Evolutionary conservation across 1,284 basidiomycete species (phyloP).

Genomic region (Papiliotrema flavescens): DNA sequence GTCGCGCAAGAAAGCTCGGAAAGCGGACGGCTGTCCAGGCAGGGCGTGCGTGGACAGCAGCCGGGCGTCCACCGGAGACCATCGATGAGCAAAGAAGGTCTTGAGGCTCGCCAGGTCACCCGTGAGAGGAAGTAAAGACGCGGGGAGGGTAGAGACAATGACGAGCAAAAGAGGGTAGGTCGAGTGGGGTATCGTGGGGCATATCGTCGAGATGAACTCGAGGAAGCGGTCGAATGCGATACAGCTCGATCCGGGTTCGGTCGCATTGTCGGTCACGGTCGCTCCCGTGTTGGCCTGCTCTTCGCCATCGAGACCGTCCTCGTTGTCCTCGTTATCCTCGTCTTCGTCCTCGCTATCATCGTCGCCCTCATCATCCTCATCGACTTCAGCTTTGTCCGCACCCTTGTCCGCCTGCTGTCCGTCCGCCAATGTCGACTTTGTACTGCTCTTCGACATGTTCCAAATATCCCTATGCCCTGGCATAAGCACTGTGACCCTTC

Average conservation of each 20-base stretch:
- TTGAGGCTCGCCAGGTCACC: constrained; percentile 22
- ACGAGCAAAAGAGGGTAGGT: constrained; percentile 42
- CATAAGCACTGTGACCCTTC: neutral
- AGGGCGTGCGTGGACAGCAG: constrained; percentile 41
- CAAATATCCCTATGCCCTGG: constrained; percentile 64
- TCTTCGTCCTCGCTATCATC: constrained; percentile 13
- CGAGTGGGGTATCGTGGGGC: constrained; percentile 40
- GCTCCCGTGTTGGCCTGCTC: constrained; percentile 10
- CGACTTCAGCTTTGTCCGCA: constrained; percentile 11
- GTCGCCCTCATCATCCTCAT: constrained; percentile 10
- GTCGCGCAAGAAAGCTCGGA: constrained; percentile 39
- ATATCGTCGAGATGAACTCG: constrained; percentile 42
- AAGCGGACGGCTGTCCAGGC: constrained; percentile 34
- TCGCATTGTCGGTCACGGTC: constrained; percentile 1
- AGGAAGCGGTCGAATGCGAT: constrained; percentile 58
- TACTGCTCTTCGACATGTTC: constrained; percentile 44
- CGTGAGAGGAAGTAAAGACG: constrained; percentile 28
- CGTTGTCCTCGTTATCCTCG: constrained; percentile 12
- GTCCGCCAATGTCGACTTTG: constrained; percentile 17
- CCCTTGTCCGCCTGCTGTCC: constrained; percentile 1
- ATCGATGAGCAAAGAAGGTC: constrained; percentile 42
- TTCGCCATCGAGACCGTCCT: constrained; percentile 10
- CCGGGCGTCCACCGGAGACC: constrained; percentile 43
- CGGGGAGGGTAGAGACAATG: constrained; percentile 39
- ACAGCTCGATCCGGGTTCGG: neutral